A percentile compares a stretch with the other conserved stretches of the same genome.
These are phyloP conservation scores for Gnetum montanum DNA, from an alignment of 75 land plant species.

Conservation along the genomic window DNA sequence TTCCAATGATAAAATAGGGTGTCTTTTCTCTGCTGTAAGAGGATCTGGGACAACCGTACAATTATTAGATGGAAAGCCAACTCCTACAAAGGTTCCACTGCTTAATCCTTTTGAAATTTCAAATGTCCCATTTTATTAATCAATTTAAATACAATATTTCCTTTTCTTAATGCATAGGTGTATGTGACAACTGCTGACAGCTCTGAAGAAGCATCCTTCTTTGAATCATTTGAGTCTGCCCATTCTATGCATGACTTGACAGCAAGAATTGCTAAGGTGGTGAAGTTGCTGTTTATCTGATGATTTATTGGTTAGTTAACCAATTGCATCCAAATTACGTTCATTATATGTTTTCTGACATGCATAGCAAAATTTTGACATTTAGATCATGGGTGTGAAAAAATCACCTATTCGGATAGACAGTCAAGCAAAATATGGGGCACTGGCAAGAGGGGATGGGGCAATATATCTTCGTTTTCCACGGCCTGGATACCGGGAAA, in stretches of 20 bases:
- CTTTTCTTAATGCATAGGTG: conserved; percentile 37
- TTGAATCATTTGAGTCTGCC: conserved; percentile 92
- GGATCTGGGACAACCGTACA: conserved; percentile 81
- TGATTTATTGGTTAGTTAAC: no score
- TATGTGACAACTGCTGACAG: conserved; percentile 59
- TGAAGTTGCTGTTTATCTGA: no score
- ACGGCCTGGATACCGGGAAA: conserved; percentile 87
- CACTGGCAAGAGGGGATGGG: conserved; percentile 96
- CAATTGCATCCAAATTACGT: no score
- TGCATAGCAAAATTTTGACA: no score
- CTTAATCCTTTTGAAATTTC: not conserved
- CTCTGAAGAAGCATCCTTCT: conserved; percentile 76
- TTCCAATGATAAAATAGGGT: conserved; percentile 47
- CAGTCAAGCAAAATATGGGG: conserved; percentile 99
- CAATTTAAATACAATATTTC: not conserved
- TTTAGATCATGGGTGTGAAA: conserved; percentile 90
- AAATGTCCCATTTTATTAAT: not conserved
- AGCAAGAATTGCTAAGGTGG: conserved; percentile 69
- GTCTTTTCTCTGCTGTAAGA: conserved; percentile 73
- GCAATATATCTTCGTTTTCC: conserved; percentile 93
- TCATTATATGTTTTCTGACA: no score
- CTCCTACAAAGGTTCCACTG: conserved; percentile 21
- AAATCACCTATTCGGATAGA: conserved; percentile 92
- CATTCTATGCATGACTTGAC: conserved; percentile 83
- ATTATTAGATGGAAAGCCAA: conserved; percentile 32